Conservation (phyloP, 768 basidiomycete genomes). For the Cyathus striatus region DNA sequence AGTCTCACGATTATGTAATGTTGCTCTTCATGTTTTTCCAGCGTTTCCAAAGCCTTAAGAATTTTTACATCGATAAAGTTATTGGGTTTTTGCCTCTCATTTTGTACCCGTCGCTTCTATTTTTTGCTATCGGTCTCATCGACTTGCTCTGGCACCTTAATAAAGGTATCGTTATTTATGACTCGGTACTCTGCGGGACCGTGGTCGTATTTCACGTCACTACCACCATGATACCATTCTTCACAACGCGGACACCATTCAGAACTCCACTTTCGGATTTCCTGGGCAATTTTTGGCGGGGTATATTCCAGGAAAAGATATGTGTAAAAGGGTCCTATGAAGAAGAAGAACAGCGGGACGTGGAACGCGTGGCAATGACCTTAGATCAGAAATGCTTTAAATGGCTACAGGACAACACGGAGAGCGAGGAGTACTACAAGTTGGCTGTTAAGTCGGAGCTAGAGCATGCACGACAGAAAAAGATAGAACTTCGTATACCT, state of each 20-base stretch:
- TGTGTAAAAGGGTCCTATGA: slow-evolving; percentile 6
- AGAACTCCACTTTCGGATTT: slow-evolving; percentile 9
- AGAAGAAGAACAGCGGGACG: slow-evolving; percentile 6
- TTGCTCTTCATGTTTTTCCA: slow-evolving; percentile 2
- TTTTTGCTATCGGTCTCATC: slow-evolving; percentile 10
- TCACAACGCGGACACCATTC: slow-evolving; percentile 9
- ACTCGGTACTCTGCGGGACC: slow-evolving; percentile 7
- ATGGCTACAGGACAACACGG: slow-evolving; percentile 6
- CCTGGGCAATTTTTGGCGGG: slow-evolving; percentile 9
- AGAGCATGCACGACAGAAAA: neutral
- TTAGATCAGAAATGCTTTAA: slow-evolving; percentile 5
- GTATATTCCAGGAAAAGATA: slow-evolving; percentile 2
- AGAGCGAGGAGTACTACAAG: slow-evolving; percentile 5
- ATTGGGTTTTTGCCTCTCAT: slow-evolving; percentile 8
- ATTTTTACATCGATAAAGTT: slow-evolving; percentile 5
- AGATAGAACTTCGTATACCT: neutral
- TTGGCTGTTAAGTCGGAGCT: slow-evolving; percentile 2
- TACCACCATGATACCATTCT: slow-evolving; percentile 8
- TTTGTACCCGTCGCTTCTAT: slow-evolving; percentile 7
- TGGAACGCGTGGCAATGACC: slow-evolving; percentile 3
- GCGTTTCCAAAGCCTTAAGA: slow-evolving; percentile 2
- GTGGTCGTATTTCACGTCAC: slow-evolving; percentile 6
- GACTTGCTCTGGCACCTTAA: slow-evolving; percentile 11
- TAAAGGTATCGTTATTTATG: slow-evolving; percentile 10
- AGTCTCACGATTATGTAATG: slow-evolving; percentile 1